phyloP scores from a whole-genome alignment of 352 stramenopile species.

The Discostella stelligera region DNA sequence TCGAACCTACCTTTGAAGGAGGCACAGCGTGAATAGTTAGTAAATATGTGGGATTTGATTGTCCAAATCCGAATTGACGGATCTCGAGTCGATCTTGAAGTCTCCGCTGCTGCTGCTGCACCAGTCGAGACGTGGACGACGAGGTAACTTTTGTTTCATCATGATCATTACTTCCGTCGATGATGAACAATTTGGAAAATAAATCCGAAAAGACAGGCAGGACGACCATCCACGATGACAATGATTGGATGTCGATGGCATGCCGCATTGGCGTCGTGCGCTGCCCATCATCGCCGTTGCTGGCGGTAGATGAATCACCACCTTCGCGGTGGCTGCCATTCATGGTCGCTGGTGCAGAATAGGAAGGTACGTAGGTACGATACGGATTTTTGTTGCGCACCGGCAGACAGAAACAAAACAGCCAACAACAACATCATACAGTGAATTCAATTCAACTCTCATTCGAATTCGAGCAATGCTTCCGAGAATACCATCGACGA shows the following conservation, averaged over 20 bases:
- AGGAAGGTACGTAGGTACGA: too few relatives aligned
- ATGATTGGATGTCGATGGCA: slow-evolving; percentile 18
- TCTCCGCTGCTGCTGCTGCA: neutral
- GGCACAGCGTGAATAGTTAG: slow-evolving; percentile 27
- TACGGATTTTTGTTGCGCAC: too few relatives aligned
- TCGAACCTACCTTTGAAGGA: neutral
- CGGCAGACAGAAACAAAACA: too few relatives aligned
- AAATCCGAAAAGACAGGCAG: slow-evolving; percentile 16
- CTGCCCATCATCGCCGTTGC: slow-evolving; percentile 11
- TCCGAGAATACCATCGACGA: neutral
- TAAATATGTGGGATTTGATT: slow-evolving; percentile 80
- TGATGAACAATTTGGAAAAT: neutral
- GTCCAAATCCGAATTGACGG: slow-evolving; percentile 77
- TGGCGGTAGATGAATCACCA: too few relatives aligned
- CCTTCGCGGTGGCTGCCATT: too few relatives aligned
- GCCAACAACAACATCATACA: too few relatives aligned
- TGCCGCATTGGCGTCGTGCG: slow-evolving; percentile 32
- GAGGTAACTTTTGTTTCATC: neutral
- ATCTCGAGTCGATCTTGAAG: slow-evolving; percentile 33
- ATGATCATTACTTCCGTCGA: neutral
- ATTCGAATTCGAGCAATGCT: neutral
- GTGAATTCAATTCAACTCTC: too few relatives aligned
- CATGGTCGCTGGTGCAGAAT: too few relatives aligned
- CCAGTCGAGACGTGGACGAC: neutral
- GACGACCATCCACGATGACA: slow-evolving; percentile 35